phyloP scores from a whole-genome alignment of 495 filamentous ascomycete species.

The Penicillium salamii region DNA sequence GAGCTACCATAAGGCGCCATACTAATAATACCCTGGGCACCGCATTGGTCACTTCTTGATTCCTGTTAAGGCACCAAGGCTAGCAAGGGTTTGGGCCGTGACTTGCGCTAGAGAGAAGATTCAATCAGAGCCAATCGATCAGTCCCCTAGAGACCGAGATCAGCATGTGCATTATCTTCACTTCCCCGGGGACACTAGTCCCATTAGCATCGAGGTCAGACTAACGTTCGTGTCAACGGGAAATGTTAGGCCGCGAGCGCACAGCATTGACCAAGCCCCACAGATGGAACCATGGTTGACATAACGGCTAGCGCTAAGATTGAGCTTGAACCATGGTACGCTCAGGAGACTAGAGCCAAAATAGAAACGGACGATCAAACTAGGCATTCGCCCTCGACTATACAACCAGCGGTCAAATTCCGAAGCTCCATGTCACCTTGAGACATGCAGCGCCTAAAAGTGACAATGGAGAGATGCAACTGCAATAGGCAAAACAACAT shows the following conservation, averaged over 20 bases:
- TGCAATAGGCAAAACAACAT: not conserved
- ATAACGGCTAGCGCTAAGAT: not conserved
- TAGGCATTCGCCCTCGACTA: not conserved
- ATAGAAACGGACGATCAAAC: not conserved
- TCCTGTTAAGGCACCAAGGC: conserved; percentile 21
- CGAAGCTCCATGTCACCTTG: not conserved
- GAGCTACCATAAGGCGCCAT: not conserved
- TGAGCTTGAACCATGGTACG: conserved; percentile 5
- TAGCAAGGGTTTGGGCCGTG: conserved; percentile 10
- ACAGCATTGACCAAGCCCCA: not conserved
- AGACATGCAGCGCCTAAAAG: conserved; percentile 20
- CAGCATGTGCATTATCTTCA: conserved; percentile 1
- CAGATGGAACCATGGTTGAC: not conserved
- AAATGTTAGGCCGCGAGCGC: not conserved
- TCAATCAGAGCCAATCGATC: conserved; percentile 30
- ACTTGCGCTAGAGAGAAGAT: conserved; percentile 17
- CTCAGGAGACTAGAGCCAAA: not conserved
- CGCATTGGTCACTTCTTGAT: not conserved
- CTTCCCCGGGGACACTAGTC: not conserved
- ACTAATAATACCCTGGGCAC: not conserved
- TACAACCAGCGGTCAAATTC: conserved; percentile 14
- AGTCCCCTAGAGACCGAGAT: not conserved
- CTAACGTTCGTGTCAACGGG: not conserved
- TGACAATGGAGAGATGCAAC: too few relatives aligned
- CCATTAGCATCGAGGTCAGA: not conserved